Evolutionary conservation across 768 basidiomycete genomes (phyloP), one percentile per base, ranked within the genome.

Genomic region (Coprinellus aureogranulatus): DNA sequence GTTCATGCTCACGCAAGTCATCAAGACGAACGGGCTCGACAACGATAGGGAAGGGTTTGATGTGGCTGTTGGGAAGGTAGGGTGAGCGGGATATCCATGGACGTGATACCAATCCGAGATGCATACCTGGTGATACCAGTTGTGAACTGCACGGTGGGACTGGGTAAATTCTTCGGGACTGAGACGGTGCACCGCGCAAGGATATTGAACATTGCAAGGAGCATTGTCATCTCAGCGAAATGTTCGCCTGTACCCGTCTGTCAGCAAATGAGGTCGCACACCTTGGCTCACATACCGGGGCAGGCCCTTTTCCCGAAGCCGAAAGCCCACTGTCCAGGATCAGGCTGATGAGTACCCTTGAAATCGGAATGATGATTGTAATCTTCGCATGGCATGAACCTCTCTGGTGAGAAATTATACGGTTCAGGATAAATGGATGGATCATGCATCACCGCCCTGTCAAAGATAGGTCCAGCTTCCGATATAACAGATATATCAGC

Each of bases 391-490:
- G 31, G 39, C 23, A 63, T 30, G 51, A 64, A 67, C 6, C 65
- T 59, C 14, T 67, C 65, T 4, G 65, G 65, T 26, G 55, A 53
- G 56, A 67, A 67, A 8, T 47, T 48, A 37, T 57, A 59, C 23
- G 65, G 64, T 9, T 63, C 57, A 3, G 62, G 61, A 42, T 62
- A 67, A 10, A 61, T 53, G 11, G 58, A 52, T n/a, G 59, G 50
- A 47, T 70, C 60, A 25, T 68, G 63, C 20, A 67, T 48, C 46
- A 79, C 64, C 8, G 63, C 68, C 67, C 69, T 70, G 47, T 4
- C 4, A 8, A 18, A 45, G 25, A 22, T 27, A n/a, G 2, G 49
- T 14, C 22, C 25, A 18, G 18, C 5, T 26, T 18, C 34, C 26
- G 28, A 10, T 3, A 48, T 14, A 27, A 28, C 44, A 50, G 41